phyloP scores from a whole-genome alignment of 345 rosid species.

The Hibiscus mutabilis region DNA sequence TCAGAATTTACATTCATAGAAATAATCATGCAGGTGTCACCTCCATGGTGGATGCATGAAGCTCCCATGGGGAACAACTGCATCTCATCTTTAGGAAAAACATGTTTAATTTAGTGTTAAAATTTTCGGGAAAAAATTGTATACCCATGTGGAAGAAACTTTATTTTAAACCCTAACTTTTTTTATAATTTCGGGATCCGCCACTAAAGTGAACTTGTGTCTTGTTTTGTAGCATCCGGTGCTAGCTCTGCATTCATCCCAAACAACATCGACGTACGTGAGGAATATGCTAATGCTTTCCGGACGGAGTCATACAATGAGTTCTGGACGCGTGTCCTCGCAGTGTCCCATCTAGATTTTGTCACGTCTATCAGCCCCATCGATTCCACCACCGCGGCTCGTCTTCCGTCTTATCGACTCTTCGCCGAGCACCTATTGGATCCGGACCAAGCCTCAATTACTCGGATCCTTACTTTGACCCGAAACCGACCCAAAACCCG shows the following conservation, averaged over 20 bases:
- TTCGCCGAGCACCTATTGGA: slow-evolving; percentile 65
- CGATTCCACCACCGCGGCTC: slow-evolving; percentile 52
- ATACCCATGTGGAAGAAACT: no score
- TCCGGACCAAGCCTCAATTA: slow-evolving; percentile 44
- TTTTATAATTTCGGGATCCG: no score
- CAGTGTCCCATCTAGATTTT: slow-evolving; percentile 17
- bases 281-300: slow-evolving; percentile 81
- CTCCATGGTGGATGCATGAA: no score
- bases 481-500: slow-evolving; percentile 20
- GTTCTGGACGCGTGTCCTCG: slow-evolving; percentile 59
- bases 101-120: no score
- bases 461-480: slow-evolving; percentile 28
- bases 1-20: no score
- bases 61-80: no score
- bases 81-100: no score
- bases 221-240: background rate
- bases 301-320: slow-evolving; percentile 73
- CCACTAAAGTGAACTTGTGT: background rate
- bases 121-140: no score
- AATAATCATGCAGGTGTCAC: no score
- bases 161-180: no score
- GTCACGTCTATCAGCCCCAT: slow-evolving; percentile 16
- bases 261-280: slow-evolving; percentile 42
- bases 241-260: background rate
- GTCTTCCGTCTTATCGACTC: slow-evolving; percentile 71